Conservation (phyloP, 1,284 basidiomycete genomes). For the Ganoderma lingzhi region DNA sequence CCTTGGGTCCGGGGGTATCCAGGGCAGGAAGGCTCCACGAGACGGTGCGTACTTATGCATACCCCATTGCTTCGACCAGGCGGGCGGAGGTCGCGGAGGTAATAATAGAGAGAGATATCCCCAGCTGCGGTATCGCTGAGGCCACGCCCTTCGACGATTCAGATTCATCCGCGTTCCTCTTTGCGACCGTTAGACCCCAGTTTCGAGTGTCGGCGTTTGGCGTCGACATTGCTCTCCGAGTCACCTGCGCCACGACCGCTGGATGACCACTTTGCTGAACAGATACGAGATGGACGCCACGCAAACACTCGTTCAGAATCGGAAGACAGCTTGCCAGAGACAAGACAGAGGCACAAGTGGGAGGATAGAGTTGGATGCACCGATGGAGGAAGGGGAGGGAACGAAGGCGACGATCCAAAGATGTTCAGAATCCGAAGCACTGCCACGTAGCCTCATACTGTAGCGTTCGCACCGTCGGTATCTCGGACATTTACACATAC, state of each 20-base stretch:
- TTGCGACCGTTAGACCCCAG: background rate
- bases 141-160: background rate
- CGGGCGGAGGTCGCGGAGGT: background rate
- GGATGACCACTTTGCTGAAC: background rate
- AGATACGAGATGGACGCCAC: background rate
- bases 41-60: background rate
- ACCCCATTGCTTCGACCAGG: background rate
- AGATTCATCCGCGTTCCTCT: background rate
- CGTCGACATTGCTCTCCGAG: background rate
- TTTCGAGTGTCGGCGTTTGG: background rate
- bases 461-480: background rate
- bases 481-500: background rate
- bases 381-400: background rate
- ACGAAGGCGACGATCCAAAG: background rate
- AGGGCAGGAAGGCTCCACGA: background rate
- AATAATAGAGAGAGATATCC: background rate
- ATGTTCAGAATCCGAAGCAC: background rate
- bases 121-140: background rate
- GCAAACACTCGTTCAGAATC: background rate
- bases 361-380: constrained; percentile 3
- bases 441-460: background rate
- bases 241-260: background rate
- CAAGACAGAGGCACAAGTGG: background rate
- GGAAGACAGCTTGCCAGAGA: background rate
- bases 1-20: background rate